A percentile compares a stretch with the other conserved stretches of the same genome.
These are phyloP conservation scores for Xerocomus amazonicus DNA, from an alignment of 1,284 basidiomycete genomes.

Conservation along the genomic window DNA sequence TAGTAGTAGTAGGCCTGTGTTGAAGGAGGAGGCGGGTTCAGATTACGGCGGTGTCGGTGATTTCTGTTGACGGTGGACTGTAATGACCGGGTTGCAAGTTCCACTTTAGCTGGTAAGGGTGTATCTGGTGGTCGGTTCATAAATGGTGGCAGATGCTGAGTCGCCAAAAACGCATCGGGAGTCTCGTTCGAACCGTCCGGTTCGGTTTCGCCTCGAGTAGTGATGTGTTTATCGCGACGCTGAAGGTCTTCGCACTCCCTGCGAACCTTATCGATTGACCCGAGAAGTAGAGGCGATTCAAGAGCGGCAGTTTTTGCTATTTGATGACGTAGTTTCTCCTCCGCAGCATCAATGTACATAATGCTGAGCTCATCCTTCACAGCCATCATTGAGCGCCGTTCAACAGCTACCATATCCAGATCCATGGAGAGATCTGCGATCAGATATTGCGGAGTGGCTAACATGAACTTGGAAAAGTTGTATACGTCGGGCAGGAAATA, in stretches of 20 bases:
- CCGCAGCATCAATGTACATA: conserved; percentile 79
- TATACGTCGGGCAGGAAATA: conserved; percentile 94
- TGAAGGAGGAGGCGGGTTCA: conserved; percentile 79
- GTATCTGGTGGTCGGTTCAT: conserved; percentile 11
- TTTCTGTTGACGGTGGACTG: conserved; percentile 32
- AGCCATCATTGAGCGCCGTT: conserved; percentile 59
- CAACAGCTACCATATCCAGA: conserved; percentile 66
- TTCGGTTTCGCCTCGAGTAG: conserved; percentile 35
- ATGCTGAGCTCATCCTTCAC: conserved; percentile 76
- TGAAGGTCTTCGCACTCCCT: conserved; percentile 59
- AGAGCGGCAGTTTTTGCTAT: conserved; percentile 74
- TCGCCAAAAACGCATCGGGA: conserved; percentile 55
- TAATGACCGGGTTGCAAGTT: conserved; percentile 14
- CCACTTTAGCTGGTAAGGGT: conserved; percentile 23
- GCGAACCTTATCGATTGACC: conserved; percentile 57
- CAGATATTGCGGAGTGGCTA: conserved; percentile 87
- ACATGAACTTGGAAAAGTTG: conserved; percentile 91
- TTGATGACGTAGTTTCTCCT: conserved; percentile 71
- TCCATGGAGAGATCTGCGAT: conserved; percentile 72
- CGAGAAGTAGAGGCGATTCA: conserved; percentile 58
- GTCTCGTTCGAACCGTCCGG: conserved; percentile 29
- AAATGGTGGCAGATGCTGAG: conserved; percentile 21
- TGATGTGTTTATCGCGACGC: conserved; percentile 37
- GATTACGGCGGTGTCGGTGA: conserved; percentile 62
- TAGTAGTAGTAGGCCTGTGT: conserved; percentile 92